These are phyloP conservation scores for Gynochthodes officinalis DNA, from an alignment of 257 asterid species.

Conservation along the genomic window DNA sequence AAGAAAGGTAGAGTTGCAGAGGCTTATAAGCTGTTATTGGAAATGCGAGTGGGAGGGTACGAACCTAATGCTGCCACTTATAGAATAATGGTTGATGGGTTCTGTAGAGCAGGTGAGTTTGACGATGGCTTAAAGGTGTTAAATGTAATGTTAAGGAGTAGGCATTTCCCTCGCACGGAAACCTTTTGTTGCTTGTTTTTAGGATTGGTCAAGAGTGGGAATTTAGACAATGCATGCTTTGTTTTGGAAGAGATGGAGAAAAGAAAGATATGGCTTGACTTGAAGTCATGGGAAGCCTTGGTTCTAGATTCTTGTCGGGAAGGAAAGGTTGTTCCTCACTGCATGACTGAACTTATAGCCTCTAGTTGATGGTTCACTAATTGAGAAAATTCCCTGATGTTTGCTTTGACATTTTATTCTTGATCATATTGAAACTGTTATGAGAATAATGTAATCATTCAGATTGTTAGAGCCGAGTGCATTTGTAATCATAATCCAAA, in stretches of 20 bases:
- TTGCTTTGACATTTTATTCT: neutral
- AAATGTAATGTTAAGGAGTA: slow-evolving; percentile 56
- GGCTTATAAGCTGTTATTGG: slow-evolving; percentile 65
- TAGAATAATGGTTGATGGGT: slow-evolving; percentile 76
- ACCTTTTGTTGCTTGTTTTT: slow-evolving; percentile 40
- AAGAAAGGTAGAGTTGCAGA: slow-evolving; percentile 49
- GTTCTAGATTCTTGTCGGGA: slow-evolving; percentile 42
- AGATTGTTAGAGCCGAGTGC: neutral
- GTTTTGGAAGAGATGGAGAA: slow-evolving; percentile 73
- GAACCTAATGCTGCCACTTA: slow-evolving; percentile 77
- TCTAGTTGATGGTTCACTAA: neutral
- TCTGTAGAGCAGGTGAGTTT: slow-evolving; percentile 53
- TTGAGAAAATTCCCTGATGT: neutral
- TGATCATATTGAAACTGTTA: neutral
- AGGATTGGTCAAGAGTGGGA: slow-evolving; percentile 53
- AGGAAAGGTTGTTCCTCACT: slow-evolving; percentile 17
- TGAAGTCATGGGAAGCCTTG: slow-evolving; percentile 55
- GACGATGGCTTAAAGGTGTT: slow-evolving; percentile 59
- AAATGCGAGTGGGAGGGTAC: slow-evolving; percentile 69
- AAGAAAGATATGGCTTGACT: slow-evolving; percentile 44
- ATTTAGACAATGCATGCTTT: slow-evolving; percentile 49
- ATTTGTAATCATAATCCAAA: neutral
- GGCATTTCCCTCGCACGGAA: slow-evolving; percentile 56
- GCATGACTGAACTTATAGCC: slow-evolving; percentile 35
- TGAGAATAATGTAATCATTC: neutral